Evolutionary conservation across 441 rosid species (phyloP).

Genomic region (Adansonia madagascariensis): DNA sequence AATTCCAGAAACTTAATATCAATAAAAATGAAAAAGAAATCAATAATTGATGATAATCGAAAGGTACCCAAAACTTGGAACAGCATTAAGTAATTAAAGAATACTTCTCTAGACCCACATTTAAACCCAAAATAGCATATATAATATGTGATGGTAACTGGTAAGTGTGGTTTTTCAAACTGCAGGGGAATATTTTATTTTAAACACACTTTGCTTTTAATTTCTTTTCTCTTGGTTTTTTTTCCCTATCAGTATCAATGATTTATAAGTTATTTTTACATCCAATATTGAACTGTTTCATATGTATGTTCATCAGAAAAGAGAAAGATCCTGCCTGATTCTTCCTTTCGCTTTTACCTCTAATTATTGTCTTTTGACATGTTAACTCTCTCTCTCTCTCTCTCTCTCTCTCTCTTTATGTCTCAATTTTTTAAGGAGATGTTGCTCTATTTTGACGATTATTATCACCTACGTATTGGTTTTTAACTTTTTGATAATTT

Average conservation of each 20-base stretch:
- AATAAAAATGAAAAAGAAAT: background rate
- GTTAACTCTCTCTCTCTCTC: background rate
- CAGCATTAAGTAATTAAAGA: background rate
- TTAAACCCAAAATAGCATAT: background rate
- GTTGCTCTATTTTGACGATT: background rate
- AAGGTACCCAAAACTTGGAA: background rate
- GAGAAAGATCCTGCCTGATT: background rate
- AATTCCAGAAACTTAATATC: background rate
- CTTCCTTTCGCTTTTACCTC: background rate
- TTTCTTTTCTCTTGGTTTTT: background rate
- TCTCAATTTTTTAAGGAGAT: background rate
- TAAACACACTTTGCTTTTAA: background rate
- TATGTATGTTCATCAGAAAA: background rate
- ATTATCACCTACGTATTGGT: background rate
- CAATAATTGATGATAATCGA: background rate
- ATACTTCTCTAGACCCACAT: background rate
- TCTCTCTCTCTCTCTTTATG: background rate
- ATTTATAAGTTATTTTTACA: background rate
- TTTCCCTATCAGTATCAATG: background rate
- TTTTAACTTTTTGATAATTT: too few species aligned
- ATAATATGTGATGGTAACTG: background rate
- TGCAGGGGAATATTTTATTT: background rate
- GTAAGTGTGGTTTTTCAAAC: background rate
- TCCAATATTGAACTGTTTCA: background rate
- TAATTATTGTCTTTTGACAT: background rate